Evolutionary conservation across 495 filamentous ascomycete species (phyloP), one percentile per base, ranked within the genome.

Genomic region (Chaetomium fimeti): DNA sequence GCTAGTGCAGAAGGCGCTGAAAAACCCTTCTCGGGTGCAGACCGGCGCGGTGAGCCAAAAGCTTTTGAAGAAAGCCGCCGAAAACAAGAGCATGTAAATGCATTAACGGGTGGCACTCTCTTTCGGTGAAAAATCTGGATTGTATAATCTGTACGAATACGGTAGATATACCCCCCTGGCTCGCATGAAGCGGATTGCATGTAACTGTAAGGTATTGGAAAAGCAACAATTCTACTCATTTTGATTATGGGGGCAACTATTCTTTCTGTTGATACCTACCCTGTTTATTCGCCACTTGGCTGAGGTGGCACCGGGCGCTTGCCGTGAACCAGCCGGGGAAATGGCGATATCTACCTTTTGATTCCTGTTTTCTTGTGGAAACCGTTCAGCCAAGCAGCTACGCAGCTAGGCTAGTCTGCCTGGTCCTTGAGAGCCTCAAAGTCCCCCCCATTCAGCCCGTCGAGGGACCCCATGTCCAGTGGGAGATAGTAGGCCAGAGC

Each of bases 1-100:
- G 16, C 53, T 83, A 61, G 73, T 83, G 27, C 74, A 83, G 67
- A 77, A 75, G 74, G 73, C 65, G 25, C 54, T 79, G 47, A 63
- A 67, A 52, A 42, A 60, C 13, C 43, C 55, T 53, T 47, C 62
- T 8, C 38, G 27, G 54, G 22, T 36, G 32, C 51, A 52, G 54
- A 32, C 47, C 24, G 29, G 60, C 38, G 60, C 60, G 1, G 22
- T 64, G 0, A 61, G 66, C 57, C 29, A 48, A n/a, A 68, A 64
- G 57, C 24, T 62, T 0, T 13, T 61, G 57, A 64, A 68, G 57
- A 64, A 47, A 5, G n/a, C 36, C 2, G 66, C 53, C 2, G 61
- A 60, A 20, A 64, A 64, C 42, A 49, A 52, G 9, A 28, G 28
- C 20, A 45, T 51, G 11, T 51, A 49, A 51, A 29, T n/a, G 58